A percentile compares a stretch with the other conserved stretches of the same genome.
Evolutionary conservation across 2,329 filamentous ascomycete genomes (phyloP).

Genomic region (Tolypocladium tropicale): DNA sequence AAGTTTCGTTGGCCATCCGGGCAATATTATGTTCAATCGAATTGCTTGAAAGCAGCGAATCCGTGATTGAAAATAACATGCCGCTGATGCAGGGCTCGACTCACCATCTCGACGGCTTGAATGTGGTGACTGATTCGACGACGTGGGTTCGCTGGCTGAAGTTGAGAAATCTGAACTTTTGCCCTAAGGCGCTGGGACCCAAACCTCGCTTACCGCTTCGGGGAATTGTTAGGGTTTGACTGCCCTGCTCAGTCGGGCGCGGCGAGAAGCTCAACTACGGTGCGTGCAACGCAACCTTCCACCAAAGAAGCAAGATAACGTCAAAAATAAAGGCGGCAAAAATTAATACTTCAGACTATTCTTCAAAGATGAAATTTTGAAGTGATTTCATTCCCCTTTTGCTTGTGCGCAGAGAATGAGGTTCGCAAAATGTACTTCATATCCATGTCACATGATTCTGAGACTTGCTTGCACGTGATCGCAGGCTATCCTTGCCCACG

Average conservation of each 20-base stretch:
- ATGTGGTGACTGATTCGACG: conserved; percentile 44
- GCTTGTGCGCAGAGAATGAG: not conserved
- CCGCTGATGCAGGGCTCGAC: conserved; percentile 16
- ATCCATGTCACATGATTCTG: not conserved
- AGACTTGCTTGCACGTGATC: not conserved
- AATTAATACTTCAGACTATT: not conserved
- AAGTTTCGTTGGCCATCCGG: not conserved
- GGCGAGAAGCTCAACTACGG: not conserved
- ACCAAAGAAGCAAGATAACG: not conserved
- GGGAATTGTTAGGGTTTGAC: conserved; percentile 28
- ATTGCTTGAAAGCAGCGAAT: conserved; percentile 1
- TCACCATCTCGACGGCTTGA: conserved; percentile 48
- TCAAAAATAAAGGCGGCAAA: not conserved
- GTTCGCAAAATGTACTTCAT: not conserved
- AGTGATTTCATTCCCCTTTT: not conserved
- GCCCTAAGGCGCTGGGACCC: conserved; percentile 26
- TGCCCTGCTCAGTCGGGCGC: conserved; percentile 21
- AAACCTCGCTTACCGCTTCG: conserved; percentile 35
- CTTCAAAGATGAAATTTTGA: not conserved
- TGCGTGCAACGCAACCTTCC: not conserved
- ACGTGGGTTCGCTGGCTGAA: conserved; percentile 37
- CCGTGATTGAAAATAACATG: not conserved
- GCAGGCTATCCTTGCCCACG: not conserved
- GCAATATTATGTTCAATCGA: not conserved
- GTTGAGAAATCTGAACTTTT: conserved; percentile 38